Base-by-base conservation (phyloP, 2,329 filamentous ascomycete species). In the Amylocarpus encephaloides region DNA sequence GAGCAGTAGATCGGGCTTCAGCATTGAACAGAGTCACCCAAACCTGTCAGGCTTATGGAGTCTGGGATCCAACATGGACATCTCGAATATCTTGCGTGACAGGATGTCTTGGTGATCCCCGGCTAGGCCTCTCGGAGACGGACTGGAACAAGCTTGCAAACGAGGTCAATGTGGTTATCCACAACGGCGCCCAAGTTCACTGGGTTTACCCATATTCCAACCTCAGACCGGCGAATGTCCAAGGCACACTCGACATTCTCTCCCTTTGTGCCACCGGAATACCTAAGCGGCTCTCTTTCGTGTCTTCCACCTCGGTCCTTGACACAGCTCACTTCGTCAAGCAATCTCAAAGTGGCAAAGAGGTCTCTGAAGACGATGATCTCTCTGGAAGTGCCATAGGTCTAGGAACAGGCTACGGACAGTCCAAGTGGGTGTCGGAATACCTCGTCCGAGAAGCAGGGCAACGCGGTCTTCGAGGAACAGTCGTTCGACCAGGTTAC, bases 401-500 rank as follows among this genome's bases (percentile, higher is more conserved):
- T 30, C 80, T 96, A 1, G 82, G 82, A 35, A 95, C 88, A 1
- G 91, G 92, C 5, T 96, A 96, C 62, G 91, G 92, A 2, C 91
- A 96, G 67, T 82, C 80, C 57, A 96, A 97, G 71, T 96, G 90
- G 90, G 86, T 74, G 34, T 71, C 73, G 6, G 79, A 83, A 60
- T 71, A 79, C 44, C 75, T 96, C 43, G 79, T 90, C 18, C 79
- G 87, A 19, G 86, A 88, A 66, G 91, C 92, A 22, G 88, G 90
- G 44, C 74, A 73, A 50, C 79, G 88, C 49, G 91, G 92, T 11
- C 78, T 96, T 1, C 73, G 71, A 13, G 91, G 88, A 13, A 78
- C 83, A 18, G 80, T 95, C 38, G 74, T 95, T 43, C 82, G 92
- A 11, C 85, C 92, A 3, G 90, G 92, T 29, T 96, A 96, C 66